Conservation (phyloP, 2,329 filamentous ascomycete genomes). For the Penicillium sp. region DNA sequence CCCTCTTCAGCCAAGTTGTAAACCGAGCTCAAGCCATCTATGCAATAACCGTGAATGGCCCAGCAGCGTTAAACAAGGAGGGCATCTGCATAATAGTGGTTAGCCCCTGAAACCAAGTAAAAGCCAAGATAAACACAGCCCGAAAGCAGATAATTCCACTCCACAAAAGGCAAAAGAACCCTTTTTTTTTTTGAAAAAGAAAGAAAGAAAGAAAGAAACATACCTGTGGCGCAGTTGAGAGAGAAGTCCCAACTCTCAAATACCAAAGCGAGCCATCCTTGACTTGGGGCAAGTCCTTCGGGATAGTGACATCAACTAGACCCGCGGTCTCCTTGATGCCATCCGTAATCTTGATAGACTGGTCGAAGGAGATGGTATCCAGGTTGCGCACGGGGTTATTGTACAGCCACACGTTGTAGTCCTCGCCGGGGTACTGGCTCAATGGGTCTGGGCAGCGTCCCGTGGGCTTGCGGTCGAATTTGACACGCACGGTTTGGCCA, state of each 20-base stretch:
- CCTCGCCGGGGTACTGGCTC: conserved; percentile 19
- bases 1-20: background rate
- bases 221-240: conserved; percentile 32
- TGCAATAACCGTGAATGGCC: conserved; percentile 27
- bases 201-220: background rate
- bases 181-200: no score
- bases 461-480: conserved; percentile 30
- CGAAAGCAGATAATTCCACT: background rate
- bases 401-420: conserved; percentile 32
- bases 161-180: background rate
- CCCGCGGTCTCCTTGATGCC: conserved; percentile 22
- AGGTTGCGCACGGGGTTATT: conserved; percentile 31
- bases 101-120: background rate
- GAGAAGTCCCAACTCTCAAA: conserved; percentile 25
- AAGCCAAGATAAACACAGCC: background rate
- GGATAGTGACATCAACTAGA: conserved; percentile 27
- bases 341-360: conserved; percentile 21
- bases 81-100: conserved; percentile 26
- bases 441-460: conserved; percentile 26
- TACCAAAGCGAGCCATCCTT: conserved; percentile 32
- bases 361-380: conserved; percentile 24
- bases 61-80: conserved; percentile 29
- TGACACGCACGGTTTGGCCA: conserved; percentile 26
- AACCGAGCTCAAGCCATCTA: conserved; percentile 8
- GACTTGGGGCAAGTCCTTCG: conserved; percentile 26